Evolutionary conservation across 345 rosid species (phyloP).

Genomic region (Gossypium sturtianum): DNA sequence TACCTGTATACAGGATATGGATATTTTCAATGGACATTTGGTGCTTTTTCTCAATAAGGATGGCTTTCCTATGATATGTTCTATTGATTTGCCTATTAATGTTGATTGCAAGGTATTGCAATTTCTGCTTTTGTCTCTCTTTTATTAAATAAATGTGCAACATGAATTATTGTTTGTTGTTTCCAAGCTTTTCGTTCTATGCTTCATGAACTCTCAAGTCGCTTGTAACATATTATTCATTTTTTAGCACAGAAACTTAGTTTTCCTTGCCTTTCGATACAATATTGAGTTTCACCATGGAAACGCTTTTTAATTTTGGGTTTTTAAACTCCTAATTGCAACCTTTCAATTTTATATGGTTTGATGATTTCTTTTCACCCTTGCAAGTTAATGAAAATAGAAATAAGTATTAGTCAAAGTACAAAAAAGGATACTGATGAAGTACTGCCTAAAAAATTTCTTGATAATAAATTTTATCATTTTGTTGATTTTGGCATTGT

Average conservation of each 20-base stretch:
- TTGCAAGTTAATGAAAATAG: neutral
- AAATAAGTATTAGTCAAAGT: neutral
- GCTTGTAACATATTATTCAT: neutral
- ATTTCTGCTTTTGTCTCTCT: slow-evolving; percentile 6
- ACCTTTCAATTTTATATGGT: neutral
- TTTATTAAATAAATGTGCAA: neutral
- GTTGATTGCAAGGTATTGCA: slow-evolving; percentile 38
- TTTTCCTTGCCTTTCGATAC: neutral
- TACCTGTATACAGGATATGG: slow-evolving; percentile 72
- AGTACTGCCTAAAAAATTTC: neutral
- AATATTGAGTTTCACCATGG: neutral
- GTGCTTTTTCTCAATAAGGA: slow-evolving; percentile 58
- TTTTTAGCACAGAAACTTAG: neutral
- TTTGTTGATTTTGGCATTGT: neutral
- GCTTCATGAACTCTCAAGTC: neutral
- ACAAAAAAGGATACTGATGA: neutral
- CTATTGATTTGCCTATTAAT: slow-evolving; percentile 59
- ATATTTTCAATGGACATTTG: slow-evolving; percentile 62
- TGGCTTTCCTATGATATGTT: slow-evolving; percentile 58
- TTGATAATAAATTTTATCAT: neutral
- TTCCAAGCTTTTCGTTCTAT: neutral
- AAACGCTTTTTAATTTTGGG: neutral
- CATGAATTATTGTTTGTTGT: neutral
- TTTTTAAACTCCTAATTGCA: neutral
- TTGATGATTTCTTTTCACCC: neutral